Evolutionary conservation across 495 filamentous ascomycete species (phyloP).

Genomic region (Hypoxylon intermedium): DNA sequence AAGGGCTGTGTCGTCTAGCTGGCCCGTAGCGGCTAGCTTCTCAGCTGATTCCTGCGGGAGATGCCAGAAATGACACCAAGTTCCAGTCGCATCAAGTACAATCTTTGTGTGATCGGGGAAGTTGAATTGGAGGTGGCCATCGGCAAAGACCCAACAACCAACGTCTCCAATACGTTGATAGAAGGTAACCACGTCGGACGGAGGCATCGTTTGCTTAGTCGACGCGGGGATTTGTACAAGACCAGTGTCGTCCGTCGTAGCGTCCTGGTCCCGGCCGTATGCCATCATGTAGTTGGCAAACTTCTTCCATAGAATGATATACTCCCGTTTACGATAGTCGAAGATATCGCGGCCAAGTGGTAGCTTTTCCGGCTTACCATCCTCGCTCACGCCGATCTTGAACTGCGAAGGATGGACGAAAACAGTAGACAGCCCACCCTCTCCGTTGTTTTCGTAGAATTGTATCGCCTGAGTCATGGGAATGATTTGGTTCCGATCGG

Average conservation of each 20-base stretch:
- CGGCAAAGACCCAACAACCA: constrained; percentile 86
- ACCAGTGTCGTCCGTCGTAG: constrained; percentile 50
- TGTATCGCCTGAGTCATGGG: constrained; percentile 71
- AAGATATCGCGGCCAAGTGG: constrained; percentile 61
- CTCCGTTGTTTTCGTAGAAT: constrained; percentile 78
- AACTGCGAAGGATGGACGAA: constrained; percentile 68
- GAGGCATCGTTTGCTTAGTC: constrained; percentile 48
- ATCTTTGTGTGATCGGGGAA: constrained; percentile 98
- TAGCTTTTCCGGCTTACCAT: constrained; percentile 62
- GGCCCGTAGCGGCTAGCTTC: constrained; percentile 65
- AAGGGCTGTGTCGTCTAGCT: constrained; percentile 70
- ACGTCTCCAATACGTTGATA: constrained; percentile 89
- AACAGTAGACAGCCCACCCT: constrained; percentile 68
- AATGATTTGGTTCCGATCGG: constrained; percentile 69
- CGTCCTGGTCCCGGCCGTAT: constrained; percentile 61
- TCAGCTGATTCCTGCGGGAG: constrained; percentile 73
- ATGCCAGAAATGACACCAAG: constrained; percentile 84
- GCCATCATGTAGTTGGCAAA: constrained; percentile 94
- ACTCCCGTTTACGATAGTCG: constrained; percentile 73
- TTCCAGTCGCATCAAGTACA: constrained; percentile 75
- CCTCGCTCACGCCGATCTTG: constrained; percentile 57
- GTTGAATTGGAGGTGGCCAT: constrained; percentile 90
- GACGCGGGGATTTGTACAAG: constrained; percentile 59
- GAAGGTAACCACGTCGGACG: constrained; percentile 77
- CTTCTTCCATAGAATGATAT: constrained; percentile 83